Base-by-base conservation (phyloP, 2,329 filamentous ascomycete species). In the Colletotrichum orchidophilum region DNA sequence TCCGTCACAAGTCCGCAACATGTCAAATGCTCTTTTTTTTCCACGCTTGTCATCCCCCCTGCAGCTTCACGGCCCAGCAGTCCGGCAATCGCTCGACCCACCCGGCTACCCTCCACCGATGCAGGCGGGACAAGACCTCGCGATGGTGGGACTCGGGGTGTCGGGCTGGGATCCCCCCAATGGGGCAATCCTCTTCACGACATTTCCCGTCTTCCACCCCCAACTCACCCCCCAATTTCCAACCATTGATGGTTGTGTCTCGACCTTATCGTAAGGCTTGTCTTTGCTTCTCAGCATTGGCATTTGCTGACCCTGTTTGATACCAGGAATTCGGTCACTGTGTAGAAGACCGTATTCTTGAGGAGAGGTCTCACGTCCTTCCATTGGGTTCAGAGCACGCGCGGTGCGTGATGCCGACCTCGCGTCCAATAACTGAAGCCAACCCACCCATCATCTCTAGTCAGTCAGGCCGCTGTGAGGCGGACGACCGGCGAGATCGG, bases 61-160 rank as follows among this genome's bases (percentile, higher is more conserved):
- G 42, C 26, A 53, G n/a, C 57, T 49, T 67, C 58, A 71, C 68
- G 68, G 68, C 63, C 68, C 58, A 71, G 57, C 52, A 68, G 52
- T 71, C 68, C 68, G 64, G 68, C 68, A 71, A 71, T 71, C 58
- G 59, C 50, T 68, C 49, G 53, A 52, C 39, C 63, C 63, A 61
- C 57, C 13, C 9, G 61, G 27, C 49, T 49, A 46, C 63, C 54
- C 62, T 70, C 49, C 62, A 61, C 55, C 35, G 64, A 59, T 68
- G 68, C 64, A 46, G 68, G 63, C 68, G 68, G 64, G 68, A 71
- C 64, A 71, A 63, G 64, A 68, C 58, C 61, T 70, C 58, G 9
- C 31, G 68, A 52, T 58, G 18, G 64, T 63, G 68, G 64, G 42
- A 68, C 64, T 63, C 26, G 57, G 39, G 39, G 18, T 46, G 39